These are phyloP conservation scores for Borovskyia barvae DNA, from an alignment of 208 protist genomes.

Conservation along the genomic window DNA sequence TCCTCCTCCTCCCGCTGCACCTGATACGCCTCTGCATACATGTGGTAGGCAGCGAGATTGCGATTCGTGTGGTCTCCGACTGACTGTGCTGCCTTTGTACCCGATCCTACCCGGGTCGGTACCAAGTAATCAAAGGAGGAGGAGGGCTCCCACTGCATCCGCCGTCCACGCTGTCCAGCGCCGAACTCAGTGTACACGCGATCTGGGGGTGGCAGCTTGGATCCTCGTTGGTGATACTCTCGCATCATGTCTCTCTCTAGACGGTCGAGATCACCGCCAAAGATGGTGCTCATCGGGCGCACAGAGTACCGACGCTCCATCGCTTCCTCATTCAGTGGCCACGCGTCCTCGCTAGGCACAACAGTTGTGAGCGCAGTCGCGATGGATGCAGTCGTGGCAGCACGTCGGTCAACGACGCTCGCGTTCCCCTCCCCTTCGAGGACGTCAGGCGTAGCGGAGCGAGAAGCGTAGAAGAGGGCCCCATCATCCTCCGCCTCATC, in stretches of 20 bases:
- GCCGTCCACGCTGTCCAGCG: constrained; percentile 24
- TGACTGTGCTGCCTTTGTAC: constrained; percentile 8
- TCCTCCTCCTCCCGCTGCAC: constrained; percentile 20
- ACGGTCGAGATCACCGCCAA: constrained; percentile 75
- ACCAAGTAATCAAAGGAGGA: constrained; percentile 54
- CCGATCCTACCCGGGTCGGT: constrained; percentile 7
- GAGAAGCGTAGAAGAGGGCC: neutral
- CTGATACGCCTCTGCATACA: constrained; percentile 57
- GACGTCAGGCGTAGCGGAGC: neutral
- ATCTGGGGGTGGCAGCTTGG: constrained; percentile 44
- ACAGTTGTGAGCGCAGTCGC: constrained; percentile 8
- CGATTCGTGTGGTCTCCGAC: constrained; percentile 31
- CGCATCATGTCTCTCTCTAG: constrained; percentile 76
- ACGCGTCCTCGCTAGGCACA: constrained; percentile 17
- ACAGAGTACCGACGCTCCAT: constrained; percentile 46
- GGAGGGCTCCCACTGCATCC: constrained; percentile 53
- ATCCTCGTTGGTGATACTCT: constrained; percentile 61
- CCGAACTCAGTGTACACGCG: constrained; percentile 56
- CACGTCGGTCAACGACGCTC: too few species aligned
- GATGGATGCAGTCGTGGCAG: constrained; percentile 19
- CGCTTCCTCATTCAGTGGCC: constrained; percentile 29
- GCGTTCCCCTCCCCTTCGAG: neutral
- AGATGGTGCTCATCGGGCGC: constrained; percentile 53
- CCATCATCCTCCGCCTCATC: neutral
- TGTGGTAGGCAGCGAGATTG: constrained; percentile 49